Percentiles rank a stretch among this genome's conserved stretches.
phyloP scores from a whole-genome alignment of 805 yeast genomes.

The Metschnikowia colocasiae region DNA sequence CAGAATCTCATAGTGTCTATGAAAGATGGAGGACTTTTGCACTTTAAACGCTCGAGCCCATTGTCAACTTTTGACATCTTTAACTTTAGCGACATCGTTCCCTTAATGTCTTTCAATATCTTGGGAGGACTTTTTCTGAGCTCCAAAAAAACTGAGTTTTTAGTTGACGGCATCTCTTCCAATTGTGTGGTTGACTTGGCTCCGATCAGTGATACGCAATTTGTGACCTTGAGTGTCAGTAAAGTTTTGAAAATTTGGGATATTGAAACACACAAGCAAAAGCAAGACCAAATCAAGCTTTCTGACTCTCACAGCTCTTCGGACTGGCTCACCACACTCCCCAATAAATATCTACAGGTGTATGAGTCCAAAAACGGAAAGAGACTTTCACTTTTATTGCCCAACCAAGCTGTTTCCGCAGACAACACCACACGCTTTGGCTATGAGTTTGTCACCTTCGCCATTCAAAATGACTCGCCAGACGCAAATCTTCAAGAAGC shows the following conservation, averaged over 20 bases:
- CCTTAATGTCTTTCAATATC: constrained; percentile 29
- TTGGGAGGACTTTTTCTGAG: constrained; percentile 22
- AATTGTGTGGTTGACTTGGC: constrained; percentile 44
- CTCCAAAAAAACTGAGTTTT: constrained; percentile 16
- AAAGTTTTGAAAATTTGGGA: constrained; percentile 61
- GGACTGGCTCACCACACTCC: constrained; percentile 29
- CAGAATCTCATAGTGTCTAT: constrained; percentile 54
- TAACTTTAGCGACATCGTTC: constrained; percentile 50
- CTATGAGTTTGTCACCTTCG: constrained; percentile 25
- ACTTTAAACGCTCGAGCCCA: constrained; percentile 43
- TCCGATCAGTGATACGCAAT: constrained; percentile 31
- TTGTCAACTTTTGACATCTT: constrained; percentile 34
- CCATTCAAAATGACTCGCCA: constrained; percentile 9
- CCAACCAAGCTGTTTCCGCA: constrained; percentile 14
- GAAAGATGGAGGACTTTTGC: constrained; percentile 74
- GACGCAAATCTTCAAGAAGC: background rate
- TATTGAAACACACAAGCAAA: constrained; percentile 32
- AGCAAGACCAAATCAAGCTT: constrained; percentile 2
- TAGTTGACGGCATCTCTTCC: constrained; percentile 35
- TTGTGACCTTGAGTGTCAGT: constrained; percentile 53
- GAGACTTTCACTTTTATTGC: constrained; percentile 11
- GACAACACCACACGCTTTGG: constrained; percentile 16
- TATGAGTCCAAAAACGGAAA: background rate
- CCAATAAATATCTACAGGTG: constrained; percentile 29
- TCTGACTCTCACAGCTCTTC: background rate